These are phyloP conservation scores for Colletotrichum noveboracense DNA, from an alignment of 2,329 filamentous ascomycete species.

Conservation along the genomic window DNA sequence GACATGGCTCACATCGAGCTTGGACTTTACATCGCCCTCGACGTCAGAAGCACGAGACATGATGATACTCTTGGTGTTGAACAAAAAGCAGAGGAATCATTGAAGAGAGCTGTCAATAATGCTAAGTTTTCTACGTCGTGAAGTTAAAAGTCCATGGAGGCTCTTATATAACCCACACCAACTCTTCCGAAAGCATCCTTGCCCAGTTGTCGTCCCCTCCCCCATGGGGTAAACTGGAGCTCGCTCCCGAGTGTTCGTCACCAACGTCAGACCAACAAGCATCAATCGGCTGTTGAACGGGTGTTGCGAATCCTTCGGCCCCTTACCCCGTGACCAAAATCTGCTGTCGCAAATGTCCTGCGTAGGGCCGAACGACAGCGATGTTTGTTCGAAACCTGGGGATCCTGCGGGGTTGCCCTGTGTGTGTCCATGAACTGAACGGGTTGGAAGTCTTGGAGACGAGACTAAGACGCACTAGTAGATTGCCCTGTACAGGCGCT, in stretches of 20 bases:
- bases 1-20: constrained; percentile 20
- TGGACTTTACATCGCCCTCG: constrained; percentile 26
- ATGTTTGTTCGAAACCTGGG: not conserved
- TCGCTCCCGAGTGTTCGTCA: not conserved
- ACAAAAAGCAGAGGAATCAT: not conserved
- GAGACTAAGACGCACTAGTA: not conserved
- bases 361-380: not conserved
- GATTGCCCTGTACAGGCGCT: not conserved
- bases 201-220: not conserved
- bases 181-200: not conserved
- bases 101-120: not conserved
- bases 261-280: not conserved
- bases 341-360: not conserved
- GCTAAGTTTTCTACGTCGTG: not conserved
- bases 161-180: constrained; percentile 10
- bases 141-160: not conserved
- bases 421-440: not conserved
- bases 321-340: not conserved
- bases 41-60: constrained; percentile 20
- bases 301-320: not conserved
- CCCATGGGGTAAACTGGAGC: not conserved
- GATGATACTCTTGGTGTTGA: not conserved
- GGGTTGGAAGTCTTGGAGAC: not conserved
- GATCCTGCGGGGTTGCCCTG: constrained; percentile 3
- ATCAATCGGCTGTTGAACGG: constrained; percentile 1